Evolutionary conservation across 169 alveolate species (phyloP).

Genomic region (Plasmodium knowlesi): DNA sequence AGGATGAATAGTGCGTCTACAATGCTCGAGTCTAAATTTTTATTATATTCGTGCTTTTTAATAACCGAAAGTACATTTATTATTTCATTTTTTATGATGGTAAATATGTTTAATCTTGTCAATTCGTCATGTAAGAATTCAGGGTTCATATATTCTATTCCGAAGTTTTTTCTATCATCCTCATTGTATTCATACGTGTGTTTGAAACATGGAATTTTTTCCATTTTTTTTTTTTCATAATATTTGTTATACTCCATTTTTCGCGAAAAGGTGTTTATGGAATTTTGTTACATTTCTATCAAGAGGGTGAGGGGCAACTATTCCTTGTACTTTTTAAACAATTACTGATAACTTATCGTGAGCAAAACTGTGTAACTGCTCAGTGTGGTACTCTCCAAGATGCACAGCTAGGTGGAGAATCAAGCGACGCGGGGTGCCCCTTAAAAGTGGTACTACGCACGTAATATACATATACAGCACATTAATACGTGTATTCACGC

Average conservation of each 20-base stretch:
- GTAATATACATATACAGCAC: not conserved
- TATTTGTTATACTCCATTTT: conserved; percentile 50
- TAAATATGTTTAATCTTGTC: conserved; percentile 50
- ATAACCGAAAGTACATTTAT: conserved; percentile 69
- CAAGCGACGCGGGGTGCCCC: not conserved
- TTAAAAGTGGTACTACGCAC: not conserved
- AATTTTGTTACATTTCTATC: conserved; percentile 1
- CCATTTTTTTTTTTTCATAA: conserved; percentile 45
- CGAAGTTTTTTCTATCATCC: conserved; percentile 1
- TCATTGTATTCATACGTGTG: not conserved
- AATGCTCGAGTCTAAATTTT: conserved; percentile 67
- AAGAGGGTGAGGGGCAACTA: not conserved
- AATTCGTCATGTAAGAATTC: conserved; percentile 24
- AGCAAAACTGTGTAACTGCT: not conserved
- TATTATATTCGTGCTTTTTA: conserved; percentile 70
- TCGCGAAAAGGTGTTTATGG: not conserved
- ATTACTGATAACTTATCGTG: not conserved
- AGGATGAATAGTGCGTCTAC: conserved; percentile 69
- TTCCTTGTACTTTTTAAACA: not conserved
- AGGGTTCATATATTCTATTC: not conserved
- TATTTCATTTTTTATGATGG: conserved; percentile 75
- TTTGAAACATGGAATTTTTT: not conserved
- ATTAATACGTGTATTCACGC: not conserved
- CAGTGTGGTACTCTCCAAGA: not conserved
- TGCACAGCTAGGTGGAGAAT: not conserved